These are phyloP conservation scores for Phytophthora colocasiae DNA, from an alignment of 352 stramenopile genomes.

Conservation along the genomic window DNA sequence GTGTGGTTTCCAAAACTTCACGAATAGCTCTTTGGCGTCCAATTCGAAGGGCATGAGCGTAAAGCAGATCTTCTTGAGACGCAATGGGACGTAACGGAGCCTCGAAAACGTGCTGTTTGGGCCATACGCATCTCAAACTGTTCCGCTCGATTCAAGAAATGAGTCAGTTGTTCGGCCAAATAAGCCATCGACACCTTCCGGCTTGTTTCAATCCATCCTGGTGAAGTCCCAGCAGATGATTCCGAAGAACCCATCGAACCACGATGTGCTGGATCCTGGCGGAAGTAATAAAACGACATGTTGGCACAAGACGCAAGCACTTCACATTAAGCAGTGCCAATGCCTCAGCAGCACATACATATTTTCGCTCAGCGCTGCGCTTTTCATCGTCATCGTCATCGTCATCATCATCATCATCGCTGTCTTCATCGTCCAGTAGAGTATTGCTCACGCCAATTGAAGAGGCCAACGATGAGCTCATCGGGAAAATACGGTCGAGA, in stretches of 20 bases:
- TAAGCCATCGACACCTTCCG: conserved; percentile 70
- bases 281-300: conserved; percentile 67
- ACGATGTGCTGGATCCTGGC: conserved; percentile 49
- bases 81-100: conserved; percentile 28
- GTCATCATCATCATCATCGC: conserved; percentile 43
- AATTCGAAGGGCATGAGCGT: conserved; percentile 66
- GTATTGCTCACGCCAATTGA: conserved; percentile 39
- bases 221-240: conserved; percentile 10
- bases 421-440: conserved; percentile 35
- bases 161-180: conserved; percentile 65
- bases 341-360: conserved; percentile 64
- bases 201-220: conserved; percentile 51
- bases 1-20: conserved; percentile 74
- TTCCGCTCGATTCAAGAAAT: conserved; percentile 69
- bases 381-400: conserved; percentile 42
- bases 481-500: conserved; percentile 67
- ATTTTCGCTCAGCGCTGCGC: conserved; percentile 51
- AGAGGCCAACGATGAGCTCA: conserved; percentile 61
- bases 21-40: conserved; percentile 72
- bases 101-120: conserved; percentile 19
- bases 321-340: conserved; percentile 73
- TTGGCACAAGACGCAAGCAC: conserved; percentile 71
- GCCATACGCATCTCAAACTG: conserved; percentile 67
- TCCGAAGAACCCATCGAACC: conserved; percentile 28
- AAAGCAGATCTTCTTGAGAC: conserved; percentile 69